Evolutionary conservation across 2,329 filamentous ascomycete genomes (phyloP).

Genomic region (Nemania bipapillata): DNA sequence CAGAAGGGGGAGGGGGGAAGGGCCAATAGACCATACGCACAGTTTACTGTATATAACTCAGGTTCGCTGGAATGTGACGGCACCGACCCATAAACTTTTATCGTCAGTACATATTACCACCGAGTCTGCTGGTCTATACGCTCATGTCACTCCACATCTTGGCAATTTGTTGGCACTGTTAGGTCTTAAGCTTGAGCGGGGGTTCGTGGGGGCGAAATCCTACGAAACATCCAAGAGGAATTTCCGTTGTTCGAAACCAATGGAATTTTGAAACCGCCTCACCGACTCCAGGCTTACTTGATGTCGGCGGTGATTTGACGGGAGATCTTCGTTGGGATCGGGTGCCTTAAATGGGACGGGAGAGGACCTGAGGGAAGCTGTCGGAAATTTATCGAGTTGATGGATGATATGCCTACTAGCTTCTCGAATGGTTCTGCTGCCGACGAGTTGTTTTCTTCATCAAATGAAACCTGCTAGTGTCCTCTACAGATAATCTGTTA

Average conservation of each 20-base stretch:
- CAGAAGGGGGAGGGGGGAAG: background rate
- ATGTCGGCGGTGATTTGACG: conserved; percentile 27
- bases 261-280: conserved; percentile 25
- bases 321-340: conserved; percentile 26
- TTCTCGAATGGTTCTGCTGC: conserved; percentile 32
- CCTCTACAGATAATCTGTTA: conserved; percentile 26
- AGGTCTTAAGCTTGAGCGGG: conserved; percentile 40
- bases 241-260: conserved; percentile 25
- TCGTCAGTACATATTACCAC: conserved; percentile 20
- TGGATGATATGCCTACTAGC: conserved; percentile 19
- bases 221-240: conserved; percentile 35
- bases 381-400: conserved; percentile 13
- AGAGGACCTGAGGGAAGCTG: background rate
- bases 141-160: conserved; percentile 35
- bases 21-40: conserved; percentile 2
- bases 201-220: conserved; percentile 48
- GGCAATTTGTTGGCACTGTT: conserved; percentile 37
- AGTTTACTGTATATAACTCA: conserved; percentile 22
- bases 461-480: conserved; percentile 27
- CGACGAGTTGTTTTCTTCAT: conserved; percentile 20
- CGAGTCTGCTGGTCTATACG: conserved; percentile 15
- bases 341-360: conserved; percentile 25
- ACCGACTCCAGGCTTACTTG: conserved; percentile 30
- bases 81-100: conserved; percentile 20
- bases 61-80: conserved; percentile 17